Base-by-base conservation (phyloP, 1,284 basidiomycete species). In the Gymnopus androsaceus region DNA sequence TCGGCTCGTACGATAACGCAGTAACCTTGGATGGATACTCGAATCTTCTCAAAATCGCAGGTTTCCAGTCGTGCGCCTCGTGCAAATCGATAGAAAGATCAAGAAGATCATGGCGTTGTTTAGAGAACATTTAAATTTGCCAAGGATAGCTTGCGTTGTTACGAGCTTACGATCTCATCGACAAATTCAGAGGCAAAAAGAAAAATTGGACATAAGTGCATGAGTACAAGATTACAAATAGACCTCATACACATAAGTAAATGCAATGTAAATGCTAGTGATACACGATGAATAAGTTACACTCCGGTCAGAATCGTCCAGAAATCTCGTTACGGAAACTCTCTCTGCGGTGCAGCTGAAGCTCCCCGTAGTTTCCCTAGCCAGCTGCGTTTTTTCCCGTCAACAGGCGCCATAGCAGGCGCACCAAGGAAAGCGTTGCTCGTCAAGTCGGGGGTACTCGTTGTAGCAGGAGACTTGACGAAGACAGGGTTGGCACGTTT, bases 1-100 rank as follows among this genome's bases (percentile, higher is more conserved):
- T 71, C 2, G 92, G 87, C 63, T 95, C 91, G 48, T 85, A 75
- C 3, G 88, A 85, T 38, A 89, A 66, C 1, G 83, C 75, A 2
- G 79, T 81, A 47, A 88, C 69, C 62, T 91, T 80, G 34, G 82
- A 72, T 14, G 78, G 76, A 61, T 81, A 79, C 28, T 80, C 74
- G 37, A 84, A 69, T 0, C 72, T 71, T 60, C 75, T 75, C 14
- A 88, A 68, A 19, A 66, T 65, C 25, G 77, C 81, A 12, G 77
- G 67, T 51, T 78, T 75, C 84, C 84, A 88, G 59, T 85, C 82
- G n/a, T 72, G 62, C 45, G 71, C 66, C 57, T 87, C 85, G 25
- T 75, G 74, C 17, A 86, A 64, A 52, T 83, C 83, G 21, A 71
- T 62, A 12, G 86, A 87, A 15, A 87, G 72, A 66, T 87, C 84